Evolutionary conservation across 1,284 basidiomycete species (phyloP).

Genomic region (Tilletia indica): DNA sequence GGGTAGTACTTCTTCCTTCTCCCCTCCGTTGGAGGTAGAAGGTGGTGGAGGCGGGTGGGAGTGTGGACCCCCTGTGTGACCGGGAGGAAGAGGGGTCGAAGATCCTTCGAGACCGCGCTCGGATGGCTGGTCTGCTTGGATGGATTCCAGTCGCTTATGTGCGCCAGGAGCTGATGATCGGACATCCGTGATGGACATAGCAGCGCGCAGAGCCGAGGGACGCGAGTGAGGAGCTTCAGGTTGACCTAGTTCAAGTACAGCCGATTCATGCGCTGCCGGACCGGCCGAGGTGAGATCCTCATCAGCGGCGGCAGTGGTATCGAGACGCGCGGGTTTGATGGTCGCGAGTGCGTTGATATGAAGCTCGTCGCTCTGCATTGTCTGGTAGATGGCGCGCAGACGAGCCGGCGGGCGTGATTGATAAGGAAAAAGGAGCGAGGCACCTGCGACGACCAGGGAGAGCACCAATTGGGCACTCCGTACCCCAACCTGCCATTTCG

Average conservation of each 20-base stretch:
- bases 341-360: slow-evolving; percentile 32
- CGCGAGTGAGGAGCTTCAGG: not conserved
- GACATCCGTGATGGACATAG: not conserved
- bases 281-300: not conserved
- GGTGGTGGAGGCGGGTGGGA: too few species aligned
- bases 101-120: not conserved
- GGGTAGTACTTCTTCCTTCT: slow-evolving; percentile 19
- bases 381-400: slow-evolving; percentile 47
- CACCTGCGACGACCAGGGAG: slow-evolving; percentile 30
- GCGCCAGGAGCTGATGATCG: too few species aligned
- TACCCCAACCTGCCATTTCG: slow-evolving; percentile 28
- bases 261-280: not conserved
- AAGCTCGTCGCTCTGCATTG: slow-evolving; percentile 41
- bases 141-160: too few species aligned
- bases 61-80: not conserved
- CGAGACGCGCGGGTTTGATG: not conserved
- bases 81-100: not conserved
- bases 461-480: slow-evolving; percentile 32
- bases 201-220: not conserved
- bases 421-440: slow-evolving; percentile 45
- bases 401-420: slow-evolving; percentile 33
- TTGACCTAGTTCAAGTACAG: not conserved
- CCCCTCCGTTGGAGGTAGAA: not conserved
- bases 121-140: not conserved
- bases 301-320: not conserved